Evolutionary conservation across 2,329 filamentous ascomycete species (phyloP).

Genomic region (Alternaria sp.): DNA sequence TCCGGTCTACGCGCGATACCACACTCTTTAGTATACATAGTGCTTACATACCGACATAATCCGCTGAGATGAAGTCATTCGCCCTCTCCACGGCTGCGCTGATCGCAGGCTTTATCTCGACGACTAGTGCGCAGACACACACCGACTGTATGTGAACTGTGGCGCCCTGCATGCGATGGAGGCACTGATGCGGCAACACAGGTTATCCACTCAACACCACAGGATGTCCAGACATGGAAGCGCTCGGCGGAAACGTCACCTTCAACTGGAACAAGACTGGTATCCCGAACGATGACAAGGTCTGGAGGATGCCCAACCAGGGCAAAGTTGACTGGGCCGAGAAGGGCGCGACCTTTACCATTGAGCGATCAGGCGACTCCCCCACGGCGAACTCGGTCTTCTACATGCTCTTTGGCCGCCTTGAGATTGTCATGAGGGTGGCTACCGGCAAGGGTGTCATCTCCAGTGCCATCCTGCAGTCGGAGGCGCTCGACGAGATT

Average conservation of each 20-base stretch:
- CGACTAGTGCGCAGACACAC: slow-evolving; percentile 73
- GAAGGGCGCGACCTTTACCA: slow-evolving; percentile 74
- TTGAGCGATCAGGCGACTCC: slow-evolving; percentile 74
- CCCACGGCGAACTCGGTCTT: slow-evolving; percentile 74
- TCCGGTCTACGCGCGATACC: slow-evolving; percentile 48
- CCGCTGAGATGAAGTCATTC: slow-evolving; percentile 42
- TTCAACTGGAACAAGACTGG: slow-evolving; percentile 64
- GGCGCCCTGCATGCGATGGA: not conserved
- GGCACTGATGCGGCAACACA: slow-evolving; percentile 8
- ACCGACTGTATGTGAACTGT: slow-evolving; percentile 62
- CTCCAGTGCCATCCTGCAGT: slow-evolving; percentile 60
- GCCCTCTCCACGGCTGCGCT: slow-evolving; percentile 50
- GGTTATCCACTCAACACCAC: slow-evolving; percentile 75
- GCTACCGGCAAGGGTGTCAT: slow-evolving; percentile 61
- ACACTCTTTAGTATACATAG: slow-evolving; percentile 41
- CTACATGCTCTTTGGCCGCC: slow-evolving; percentile 64
- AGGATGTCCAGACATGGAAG: slow-evolving; percentile 73
- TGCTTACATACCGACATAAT: slow-evolving; percentile 12
- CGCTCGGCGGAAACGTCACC: slow-evolving; percentile 68
- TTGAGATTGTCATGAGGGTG: slow-evolving; percentile 59
- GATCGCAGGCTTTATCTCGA: slow-evolving; percentile 51
- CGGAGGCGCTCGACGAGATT: slow-evolving; percentile 63
- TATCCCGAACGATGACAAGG: slow-evolving; percentile 37
- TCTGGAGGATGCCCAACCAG: slow-evolving; percentile 72
- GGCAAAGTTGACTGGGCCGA: slow-evolving; percentile 69